Percentiles rank a stretch among this genome's conserved stretches.
phyloP scores from a whole-genome alignment of 371 early-diverging fungal genomes.

The Apophysomyces ossiformis region DNA sequence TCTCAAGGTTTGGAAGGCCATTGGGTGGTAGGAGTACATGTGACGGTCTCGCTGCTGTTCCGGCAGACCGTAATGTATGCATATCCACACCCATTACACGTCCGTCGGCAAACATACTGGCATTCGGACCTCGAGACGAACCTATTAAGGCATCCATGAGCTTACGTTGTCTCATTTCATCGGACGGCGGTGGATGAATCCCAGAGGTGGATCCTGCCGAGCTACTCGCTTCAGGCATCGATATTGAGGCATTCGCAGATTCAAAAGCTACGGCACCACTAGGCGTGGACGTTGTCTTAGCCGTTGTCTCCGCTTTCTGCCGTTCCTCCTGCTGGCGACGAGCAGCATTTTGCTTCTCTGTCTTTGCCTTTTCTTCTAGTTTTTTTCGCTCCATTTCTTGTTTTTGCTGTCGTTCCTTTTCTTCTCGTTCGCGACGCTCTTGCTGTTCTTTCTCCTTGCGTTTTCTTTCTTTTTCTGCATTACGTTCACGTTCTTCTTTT shows the following conservation, averaged over 20 bases:
- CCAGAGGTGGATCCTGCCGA: neutral
- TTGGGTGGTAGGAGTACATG: conserved; percentile 20
- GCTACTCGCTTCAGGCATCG: neutral
- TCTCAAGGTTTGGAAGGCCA: neutral
- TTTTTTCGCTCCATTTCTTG: conserved; percentile 33
- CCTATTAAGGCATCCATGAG: conserved; percentile 30
- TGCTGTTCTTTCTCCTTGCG: conserved; percentile 64
- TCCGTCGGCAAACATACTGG: neutral
- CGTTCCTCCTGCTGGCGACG: neutral
- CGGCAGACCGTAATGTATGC: neutral
- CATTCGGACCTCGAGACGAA: conserved; percentile 11
- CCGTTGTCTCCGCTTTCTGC: neutral
- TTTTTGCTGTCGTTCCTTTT: conserved; percentile 43
- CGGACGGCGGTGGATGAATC: neutral
- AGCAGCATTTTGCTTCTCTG: conserved; percentile 15
- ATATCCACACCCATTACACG: neutral
- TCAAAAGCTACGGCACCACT: neutral
- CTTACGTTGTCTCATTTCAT: conserved; percentile 20
- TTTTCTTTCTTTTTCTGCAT: conserved; percentile 57
- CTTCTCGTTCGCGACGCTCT: conserved; percentile 51
- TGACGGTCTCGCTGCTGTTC: conserved; percentile 10
- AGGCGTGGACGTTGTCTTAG: neutral
- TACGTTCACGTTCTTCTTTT: conserved; percentile 55
- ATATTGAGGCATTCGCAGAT: neutral
- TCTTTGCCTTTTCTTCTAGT: conserved; percentile 34